These are phyloP conservation scores for Verticillium longisporum DNA, from an alignment of 2,329 filamentous ascomycete genomes.

Conservation along the genomic window DNA sequence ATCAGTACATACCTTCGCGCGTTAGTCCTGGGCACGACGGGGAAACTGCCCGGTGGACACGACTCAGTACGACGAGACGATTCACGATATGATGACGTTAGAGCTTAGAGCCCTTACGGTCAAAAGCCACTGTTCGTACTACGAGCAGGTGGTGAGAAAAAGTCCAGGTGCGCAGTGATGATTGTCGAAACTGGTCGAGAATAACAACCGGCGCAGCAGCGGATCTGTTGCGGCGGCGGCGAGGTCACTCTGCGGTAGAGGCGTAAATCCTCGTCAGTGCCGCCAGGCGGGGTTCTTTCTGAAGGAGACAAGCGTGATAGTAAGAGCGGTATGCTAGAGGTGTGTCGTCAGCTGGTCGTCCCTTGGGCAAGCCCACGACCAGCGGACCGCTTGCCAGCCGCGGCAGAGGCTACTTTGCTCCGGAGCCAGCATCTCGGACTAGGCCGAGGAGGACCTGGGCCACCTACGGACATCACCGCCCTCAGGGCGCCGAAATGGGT, in stretches of 20 bases:
- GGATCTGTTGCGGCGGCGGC: slow-evolving; percentile 4
- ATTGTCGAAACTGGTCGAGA: slow-evolving; percentile 8
- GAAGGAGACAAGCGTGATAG: slow-evolving; percentile 54
- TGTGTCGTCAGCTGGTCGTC: slow-evolving; percentile 1
- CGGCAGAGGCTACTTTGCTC: slow-evolving; percentile 44
- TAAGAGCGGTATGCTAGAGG: slow-evolving; percentile 34
- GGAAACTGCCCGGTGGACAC: background rate
- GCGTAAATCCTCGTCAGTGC: slow-evolving; percentile 12
- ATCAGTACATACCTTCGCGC: background rate
- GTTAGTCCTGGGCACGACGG: background rate
- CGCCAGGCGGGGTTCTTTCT: slow-evolving; percentile 38
- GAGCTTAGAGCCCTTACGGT: background rate
- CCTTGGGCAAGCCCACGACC: background rate
- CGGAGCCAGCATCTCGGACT: slow-evolving; percentile 52
- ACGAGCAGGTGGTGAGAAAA: background rate
- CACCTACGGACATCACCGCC: slow-evolving; percentile 18
- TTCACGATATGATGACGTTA: background rate
- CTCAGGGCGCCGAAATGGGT: slow-evolving; percentile 14
- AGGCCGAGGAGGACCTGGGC: slow-evolving; percentile 39
- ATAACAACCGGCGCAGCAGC: slow-evolving; percentile 6
- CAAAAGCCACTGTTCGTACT: background rate
- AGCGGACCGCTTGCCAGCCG: slow-evolving; percentile 6
- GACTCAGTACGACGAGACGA: background rate
- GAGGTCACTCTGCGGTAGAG: background rate
- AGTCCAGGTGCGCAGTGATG: slow-evolving; percentile 1